Evolutionary conservation across 495 filamentous ascomycete genomes (phyloP).

Genomic region (Astrothelium subdiscretum): DNA sequence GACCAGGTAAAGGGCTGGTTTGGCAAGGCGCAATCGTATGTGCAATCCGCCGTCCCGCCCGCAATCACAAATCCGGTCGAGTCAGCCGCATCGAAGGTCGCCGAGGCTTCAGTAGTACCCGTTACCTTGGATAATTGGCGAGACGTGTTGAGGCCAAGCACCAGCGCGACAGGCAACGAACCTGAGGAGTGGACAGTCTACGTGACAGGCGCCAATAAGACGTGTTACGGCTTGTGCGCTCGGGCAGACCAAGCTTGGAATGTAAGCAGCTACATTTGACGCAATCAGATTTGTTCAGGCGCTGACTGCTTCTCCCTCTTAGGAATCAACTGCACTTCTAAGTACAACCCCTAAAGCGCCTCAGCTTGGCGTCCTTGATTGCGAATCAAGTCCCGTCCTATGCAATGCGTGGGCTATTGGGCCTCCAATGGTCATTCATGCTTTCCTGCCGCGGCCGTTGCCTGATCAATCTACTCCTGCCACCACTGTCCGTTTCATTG

Average conservation of each 20-base stretch:
- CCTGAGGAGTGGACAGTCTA: constrained; percentile 74
- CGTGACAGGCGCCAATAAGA: constrained; percentile 76
- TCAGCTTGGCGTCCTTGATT: constrained; percentile 62
- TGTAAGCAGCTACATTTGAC: constrained; percentile 23
- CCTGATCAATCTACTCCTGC: constrained; percentile 29
- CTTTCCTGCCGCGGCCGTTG: constrained; percentile 53
- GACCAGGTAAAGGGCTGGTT: constrained; percentile 57
- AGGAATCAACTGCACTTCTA: constrained; percentile 60
- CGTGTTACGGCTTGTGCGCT: constrained; percentile 59
- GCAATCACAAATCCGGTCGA: constrained; percentile 34
- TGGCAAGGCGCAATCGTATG: constrained; percentile 46
- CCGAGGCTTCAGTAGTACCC: constrained; percentile 39
- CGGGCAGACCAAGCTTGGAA: constrained; percentile 45
- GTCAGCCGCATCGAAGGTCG: constrained; percentile 42
- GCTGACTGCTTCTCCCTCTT: constrained; percentile 31
- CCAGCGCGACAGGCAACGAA: constrained; percentile 36
- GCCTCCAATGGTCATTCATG: constrained; percentile 59
- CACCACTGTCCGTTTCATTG: constrained; percentile 25
- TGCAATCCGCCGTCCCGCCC: constrained; percentile 38
- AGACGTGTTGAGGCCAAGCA: constrained; percentile 49
- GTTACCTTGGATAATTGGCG: constrained; percentile 67
- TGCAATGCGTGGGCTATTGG: constrained; percentile 72
- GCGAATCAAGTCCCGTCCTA: constrained; percentile 65
- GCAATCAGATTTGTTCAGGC: constrained; percentile 14
- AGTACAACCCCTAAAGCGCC: constrained; percentile 54